Conservation (phyloP, 2,329 filamentous ascomycete species). For the Diaporthe sp. region DNA sequence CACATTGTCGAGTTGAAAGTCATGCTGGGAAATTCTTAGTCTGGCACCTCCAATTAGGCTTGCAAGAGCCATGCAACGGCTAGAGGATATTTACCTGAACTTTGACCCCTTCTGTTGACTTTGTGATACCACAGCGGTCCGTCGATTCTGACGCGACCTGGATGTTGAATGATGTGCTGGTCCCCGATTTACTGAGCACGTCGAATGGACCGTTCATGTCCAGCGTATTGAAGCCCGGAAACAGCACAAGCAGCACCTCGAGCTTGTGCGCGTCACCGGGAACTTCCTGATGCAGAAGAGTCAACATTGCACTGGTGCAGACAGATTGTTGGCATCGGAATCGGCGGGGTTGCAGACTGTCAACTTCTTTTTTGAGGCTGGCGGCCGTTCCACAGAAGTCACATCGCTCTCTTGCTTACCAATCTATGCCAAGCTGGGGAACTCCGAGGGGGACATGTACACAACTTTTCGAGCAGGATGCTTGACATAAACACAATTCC, state of each 20-base stretch:
- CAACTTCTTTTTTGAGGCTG: neutral
- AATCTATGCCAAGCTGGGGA: neutral
- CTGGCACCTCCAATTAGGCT: too few relatives aligned
- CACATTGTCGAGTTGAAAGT: neutral
- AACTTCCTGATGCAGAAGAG: neutral
- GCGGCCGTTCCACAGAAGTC: neutral
- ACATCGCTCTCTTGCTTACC: neutral
- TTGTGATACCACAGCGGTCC: neutral
- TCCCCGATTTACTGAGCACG: slow-evolving; percentile 33
- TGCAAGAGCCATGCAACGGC: neutral
- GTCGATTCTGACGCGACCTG: slow-evolving; percentile 28
- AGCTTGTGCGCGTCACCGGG: neutral
- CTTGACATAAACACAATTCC: neutral
- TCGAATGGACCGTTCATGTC: slow-evolving; percentile 39
- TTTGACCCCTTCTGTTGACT: slow-evolving; percentile 1
- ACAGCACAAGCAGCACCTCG: slow-evolving; percentile 7
- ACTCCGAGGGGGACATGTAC: neutral
- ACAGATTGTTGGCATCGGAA: neutral
- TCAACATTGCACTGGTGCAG: neutral
- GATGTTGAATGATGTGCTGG: slow-evolving; percentile 13
- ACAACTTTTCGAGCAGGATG: too few relatives aligned
- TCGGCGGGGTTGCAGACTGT: neutral
- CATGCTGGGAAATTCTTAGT: neutral
- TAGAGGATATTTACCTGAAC: neutral
- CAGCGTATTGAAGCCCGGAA: slow-evolving; percentile 38